Conservation (phyloP, 2,329 filamentous ascomycete genomes). For the Colletotrichum siamense region DNA sequence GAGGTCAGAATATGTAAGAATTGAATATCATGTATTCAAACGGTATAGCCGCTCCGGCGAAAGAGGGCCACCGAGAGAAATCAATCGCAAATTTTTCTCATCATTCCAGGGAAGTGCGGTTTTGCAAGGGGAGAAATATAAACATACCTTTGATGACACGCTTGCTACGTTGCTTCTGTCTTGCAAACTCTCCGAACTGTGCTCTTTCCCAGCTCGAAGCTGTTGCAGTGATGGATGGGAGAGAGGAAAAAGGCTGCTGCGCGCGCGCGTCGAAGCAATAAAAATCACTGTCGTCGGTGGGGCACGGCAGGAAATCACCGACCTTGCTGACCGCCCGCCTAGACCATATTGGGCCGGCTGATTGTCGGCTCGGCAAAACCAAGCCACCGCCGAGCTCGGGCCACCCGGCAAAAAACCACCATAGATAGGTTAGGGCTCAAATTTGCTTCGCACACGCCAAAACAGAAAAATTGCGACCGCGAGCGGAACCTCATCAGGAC, state of each 20-base stretch:
- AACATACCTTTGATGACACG: conserved; percentile 26
- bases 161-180: not conserved
- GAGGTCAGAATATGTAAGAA: conserved; percentile 99
- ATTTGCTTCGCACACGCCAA: not conserved
- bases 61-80: conserved; percentile 80
- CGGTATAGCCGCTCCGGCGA: conserved; percentile 89
- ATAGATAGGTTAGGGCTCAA: not conserved
- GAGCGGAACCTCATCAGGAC: not conserved
- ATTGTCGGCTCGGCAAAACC: conserved; percentile 9
- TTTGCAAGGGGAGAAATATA: not conserved
- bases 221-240: not conserved
- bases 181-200: not conserved
- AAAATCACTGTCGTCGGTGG: conserved; percentile 15
- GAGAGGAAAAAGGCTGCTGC: not conserved
- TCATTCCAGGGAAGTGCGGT: conserved; percentile 59
- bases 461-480: conserved; percentile 13
- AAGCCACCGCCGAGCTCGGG: not conserved
- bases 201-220: not conserved
- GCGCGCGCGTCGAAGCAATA: not conserved
- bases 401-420: not conserved
- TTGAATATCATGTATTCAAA: conserved; percentile 81
- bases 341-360: not conserved
- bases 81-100: conserved; percentile 99
- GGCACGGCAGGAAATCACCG: not conserved
- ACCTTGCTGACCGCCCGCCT: not conserved